A percentile compares a stretch with the other conserved stretches of the same genome.
Conservation (phyloP, 1,139 yeast species). For the Saccharomyces uvarum region DNA sequence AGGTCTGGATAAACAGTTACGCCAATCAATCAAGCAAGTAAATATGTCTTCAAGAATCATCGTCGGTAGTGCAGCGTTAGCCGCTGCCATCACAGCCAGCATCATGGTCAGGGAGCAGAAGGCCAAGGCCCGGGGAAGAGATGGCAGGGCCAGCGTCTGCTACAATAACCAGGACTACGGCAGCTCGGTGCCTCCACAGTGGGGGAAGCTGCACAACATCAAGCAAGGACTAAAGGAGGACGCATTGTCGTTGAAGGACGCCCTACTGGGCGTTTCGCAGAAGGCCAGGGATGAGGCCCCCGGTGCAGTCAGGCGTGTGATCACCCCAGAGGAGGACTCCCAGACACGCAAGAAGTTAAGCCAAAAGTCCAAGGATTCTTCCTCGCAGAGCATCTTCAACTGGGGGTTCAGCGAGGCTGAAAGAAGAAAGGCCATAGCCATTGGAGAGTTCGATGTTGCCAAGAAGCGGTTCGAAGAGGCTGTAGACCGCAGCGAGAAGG, state of each 20-base stretch:
- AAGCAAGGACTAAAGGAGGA: conserved; percentile 8
- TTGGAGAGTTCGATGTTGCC: conserved; percentile 26
- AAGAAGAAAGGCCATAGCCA: conserved; percentile 27
- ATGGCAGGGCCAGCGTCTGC: not conserved
- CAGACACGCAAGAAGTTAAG: conserved; percentile 4
- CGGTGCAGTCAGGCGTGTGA: not conserved
- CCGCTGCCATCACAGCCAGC: not conserved
- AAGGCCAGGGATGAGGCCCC: not conserved
- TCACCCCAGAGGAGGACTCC: not conserved
- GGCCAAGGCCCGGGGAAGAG: not conserved
- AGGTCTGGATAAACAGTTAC: not conserved
- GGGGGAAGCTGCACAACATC: conserved; percentile 2
- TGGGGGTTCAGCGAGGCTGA: conserved; percentile 31
- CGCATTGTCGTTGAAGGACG: conserved; percentile 7
- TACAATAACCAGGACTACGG: not conserved
- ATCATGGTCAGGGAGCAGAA: not conserved
- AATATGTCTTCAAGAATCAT: not conserved
- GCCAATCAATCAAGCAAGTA: not conserved
- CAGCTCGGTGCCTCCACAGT: not conserved
- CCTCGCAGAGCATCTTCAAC: conserved; percentile 24
- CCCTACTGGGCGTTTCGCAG: conserved; percentile 4
- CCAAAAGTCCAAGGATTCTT: conserved; percentile 13
- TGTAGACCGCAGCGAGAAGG: conserved; percentile 21
- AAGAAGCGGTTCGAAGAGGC: conserved; percentile 15
- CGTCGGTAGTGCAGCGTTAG: not conserved